phyloP scores from a whole-genome alignment of 345 rosid genomes.

The Eucalyptus curtisii region DNA sequence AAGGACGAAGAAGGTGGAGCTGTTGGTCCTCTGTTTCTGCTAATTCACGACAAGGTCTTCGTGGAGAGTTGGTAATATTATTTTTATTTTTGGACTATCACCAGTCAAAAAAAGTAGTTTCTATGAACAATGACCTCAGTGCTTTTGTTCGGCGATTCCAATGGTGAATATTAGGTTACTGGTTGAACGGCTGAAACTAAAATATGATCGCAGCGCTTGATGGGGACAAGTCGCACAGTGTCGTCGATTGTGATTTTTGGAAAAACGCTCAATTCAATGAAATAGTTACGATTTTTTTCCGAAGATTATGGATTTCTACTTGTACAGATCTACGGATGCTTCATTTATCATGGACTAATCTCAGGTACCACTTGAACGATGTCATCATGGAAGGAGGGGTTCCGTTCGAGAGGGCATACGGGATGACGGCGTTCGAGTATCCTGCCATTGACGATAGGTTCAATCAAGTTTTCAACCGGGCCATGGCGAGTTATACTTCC shows the following conservation, averaged over 20 bases:
- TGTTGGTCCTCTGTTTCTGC: constrained; percentile 19
- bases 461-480: constrained; percentile 7
- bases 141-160: background rate
- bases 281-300: background rate
- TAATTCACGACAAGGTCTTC: constrained; percentile 24
- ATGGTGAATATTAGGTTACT: background rate
- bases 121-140: background rate
- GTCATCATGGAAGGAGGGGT: constrained; percentile 17
- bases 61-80: constrained; percentile 20
- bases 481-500: constrained; percentile 8
- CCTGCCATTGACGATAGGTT: constrained; percentile 10
- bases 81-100: background rate
- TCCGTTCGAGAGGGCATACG: constrained; percentile 17
- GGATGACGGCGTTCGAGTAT: constrained; percentile 11
- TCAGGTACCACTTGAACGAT: constrained; percentile 18
- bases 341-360: background rate
- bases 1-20: constrained; percentile 19
- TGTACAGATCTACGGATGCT: background rate
- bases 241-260: background rate
- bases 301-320: background rate
- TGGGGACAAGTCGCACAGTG: background rate
- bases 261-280: background rate
- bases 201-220: background rate
- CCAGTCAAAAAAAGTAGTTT: background rate
- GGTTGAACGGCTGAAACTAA: background rate